Evolutionary conservation across 208 protist species (phyloP), one percentile per base, ranked within the genome.

Genomic region (Leishmania arabica): DNA sequence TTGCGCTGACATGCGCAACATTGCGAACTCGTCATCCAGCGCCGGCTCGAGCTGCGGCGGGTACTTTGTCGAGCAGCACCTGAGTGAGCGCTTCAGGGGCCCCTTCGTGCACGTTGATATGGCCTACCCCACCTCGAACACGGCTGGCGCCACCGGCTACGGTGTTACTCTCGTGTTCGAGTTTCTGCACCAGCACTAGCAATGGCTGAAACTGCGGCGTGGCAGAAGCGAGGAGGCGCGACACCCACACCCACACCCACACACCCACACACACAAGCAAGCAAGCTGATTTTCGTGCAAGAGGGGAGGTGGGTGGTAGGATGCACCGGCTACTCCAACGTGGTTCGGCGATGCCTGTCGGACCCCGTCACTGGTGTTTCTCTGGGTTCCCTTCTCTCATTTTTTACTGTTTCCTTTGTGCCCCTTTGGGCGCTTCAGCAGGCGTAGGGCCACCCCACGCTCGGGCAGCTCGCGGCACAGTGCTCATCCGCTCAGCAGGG

Each of bases 31-130:
- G n/a, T 42, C 70, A 34, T 71, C 85, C 37, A 93, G 95, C 80
- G 93, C 89, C 2, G 88, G 91, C 24, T 87, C 93, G 21, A 94
- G 90, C 51, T 95, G 91, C 84, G 95, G 84, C 34, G 95, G 93
- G 11, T 89, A 93, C 74, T 98, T 98, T 82, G 84, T 98, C 34
- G 90, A 95, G 71, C 66, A 78, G 62, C 85, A 95, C 56, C 42
- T 93, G 47, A 87, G 84, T 80, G 79, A 86, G 69, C 83, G 89
- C 64, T 98, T 93, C 77, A 93, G 80, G 60, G 95, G 93, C 11
- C 81, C 81, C 45, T 92, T 90, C 77, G 81, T 96, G 31, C 95
- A 98, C 85, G 91, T 98, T 3, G 95, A 98, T 86, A 88, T 98
- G 74, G 95, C 95, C 40, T 94, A 87, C 73, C 95, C 95, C 8